Evolutionary conservation across 2,329 filamentous ascomycete genomes (phyloP).

Genomic region (Botrytis byssoidea): DNA sequence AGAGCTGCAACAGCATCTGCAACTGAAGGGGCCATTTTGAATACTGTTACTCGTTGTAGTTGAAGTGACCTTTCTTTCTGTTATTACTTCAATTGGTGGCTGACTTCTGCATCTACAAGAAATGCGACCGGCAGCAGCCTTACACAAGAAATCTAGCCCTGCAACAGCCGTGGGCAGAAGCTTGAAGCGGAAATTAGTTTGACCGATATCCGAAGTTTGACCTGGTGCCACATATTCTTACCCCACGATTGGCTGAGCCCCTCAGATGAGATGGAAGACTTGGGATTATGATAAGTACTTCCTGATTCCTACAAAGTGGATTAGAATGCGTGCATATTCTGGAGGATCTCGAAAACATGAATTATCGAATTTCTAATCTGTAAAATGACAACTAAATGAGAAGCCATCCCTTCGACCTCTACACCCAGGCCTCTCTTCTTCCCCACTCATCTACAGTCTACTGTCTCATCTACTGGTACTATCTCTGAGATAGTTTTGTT

Average conservation of each 20-base stretch:
- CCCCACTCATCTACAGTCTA: neutral
- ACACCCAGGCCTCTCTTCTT: neutral
- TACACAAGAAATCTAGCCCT: slow-evolving; percentile 7
- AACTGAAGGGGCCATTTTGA: slow-evolving; percentile 38
- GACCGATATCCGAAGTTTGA: neutral
- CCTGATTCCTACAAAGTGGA: no score
- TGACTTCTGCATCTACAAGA: slow-evolving; percentile 2
- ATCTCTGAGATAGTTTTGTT: neutral
- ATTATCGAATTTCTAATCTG: neutral
- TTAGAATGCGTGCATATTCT: neutral
- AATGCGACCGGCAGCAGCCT: slow-evolving; percentile 9
- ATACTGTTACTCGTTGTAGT: neutral
- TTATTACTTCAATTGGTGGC: neutral
- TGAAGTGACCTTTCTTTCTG: neutral
- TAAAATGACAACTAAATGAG: neutral
- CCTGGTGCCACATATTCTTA: neutral
- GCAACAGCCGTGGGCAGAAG: neutral
- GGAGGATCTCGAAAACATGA: neutral
- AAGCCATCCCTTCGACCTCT: neutral
- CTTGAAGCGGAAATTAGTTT: slow-evolving; percentile 4
- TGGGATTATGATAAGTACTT: neutral
- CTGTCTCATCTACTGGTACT: neutral
- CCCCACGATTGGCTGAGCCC: neutral
- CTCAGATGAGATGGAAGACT: neutral
- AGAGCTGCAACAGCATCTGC: slow-evolving; percentile 51